Percentiles rank a stretch among this genome's conserved stretches.
These are phyloP conservation scores for Phyllosticta citribraziliensis DNA, from an alignment of 2,329 filamentous ascomycete species.

Conservation along the genomic window DNA sequence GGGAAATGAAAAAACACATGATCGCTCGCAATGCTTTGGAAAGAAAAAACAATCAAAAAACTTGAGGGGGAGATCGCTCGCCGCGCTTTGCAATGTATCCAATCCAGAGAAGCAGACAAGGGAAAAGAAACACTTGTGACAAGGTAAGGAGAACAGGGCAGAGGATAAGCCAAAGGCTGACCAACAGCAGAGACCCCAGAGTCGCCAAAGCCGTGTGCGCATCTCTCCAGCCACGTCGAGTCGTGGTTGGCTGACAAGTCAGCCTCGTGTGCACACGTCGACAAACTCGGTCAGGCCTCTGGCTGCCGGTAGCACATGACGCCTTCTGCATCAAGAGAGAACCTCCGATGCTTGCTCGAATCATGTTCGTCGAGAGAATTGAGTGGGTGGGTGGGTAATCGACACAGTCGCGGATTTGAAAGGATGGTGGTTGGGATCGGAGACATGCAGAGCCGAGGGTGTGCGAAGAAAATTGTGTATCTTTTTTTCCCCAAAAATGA, in stretches of 20 bases:
- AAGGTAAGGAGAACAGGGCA: conserved; percentile 17
- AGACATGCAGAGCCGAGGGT: conserved; percentile 6
- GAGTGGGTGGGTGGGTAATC: neutral
- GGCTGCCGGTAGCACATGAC: neutral
- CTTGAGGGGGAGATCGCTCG: conserved; percentile 22
- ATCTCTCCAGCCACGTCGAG: neutral
- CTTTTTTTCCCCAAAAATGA: conserved; percentile 1
- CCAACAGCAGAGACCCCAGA: no score
- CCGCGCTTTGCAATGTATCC: conserved; percentile 22
- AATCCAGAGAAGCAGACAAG: conserved; percentile 21
- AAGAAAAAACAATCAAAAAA: conserved; percentile 16
- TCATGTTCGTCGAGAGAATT: neutral
- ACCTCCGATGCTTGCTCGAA: neutral
- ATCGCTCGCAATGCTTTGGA: conserved; percentile 9
- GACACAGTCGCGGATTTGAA: neutral
- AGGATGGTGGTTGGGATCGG: conserved; percentile 1
- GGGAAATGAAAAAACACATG: conserved; percentile 12
- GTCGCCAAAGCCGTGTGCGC: neutral
- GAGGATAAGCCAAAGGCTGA: no score
- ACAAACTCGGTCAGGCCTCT: neutral
- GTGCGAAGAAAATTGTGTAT: neutral
- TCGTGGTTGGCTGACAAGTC: neutral
- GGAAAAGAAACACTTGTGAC: conserved; percentile 23
- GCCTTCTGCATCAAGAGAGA: neutral
- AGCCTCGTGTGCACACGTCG: neutral